Percentiles rank a stretch among this genome's conserved stretches.
Evolutionary conservation across 2,329 filamentous ascomycete species (phyloP).

Genomic region (Harringtonia aguacate): DNA sequence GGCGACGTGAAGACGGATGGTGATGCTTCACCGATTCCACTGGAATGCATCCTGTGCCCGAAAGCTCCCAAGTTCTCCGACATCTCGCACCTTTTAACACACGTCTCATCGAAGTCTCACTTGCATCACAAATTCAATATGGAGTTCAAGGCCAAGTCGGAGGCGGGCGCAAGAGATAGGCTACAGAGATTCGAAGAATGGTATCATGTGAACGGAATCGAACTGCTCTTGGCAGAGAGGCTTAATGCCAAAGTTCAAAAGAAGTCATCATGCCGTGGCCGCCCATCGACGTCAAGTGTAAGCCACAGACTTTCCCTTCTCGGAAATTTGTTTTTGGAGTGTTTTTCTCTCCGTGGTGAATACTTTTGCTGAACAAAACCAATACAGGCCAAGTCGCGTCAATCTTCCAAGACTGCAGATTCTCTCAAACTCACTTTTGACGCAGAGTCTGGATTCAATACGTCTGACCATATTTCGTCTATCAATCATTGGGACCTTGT

Average conservation of each 20-base stretch:
- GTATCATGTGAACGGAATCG: slow-evolving; percentile 63
- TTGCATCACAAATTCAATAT: slow-evolving; percentile 74
- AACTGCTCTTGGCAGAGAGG: slow-evolving; percentile 64
- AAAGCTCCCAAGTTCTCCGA: slow-evolving; percentile 77
- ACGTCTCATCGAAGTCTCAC: slow-evolving; percentile 88
- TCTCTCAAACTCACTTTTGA: background rate
- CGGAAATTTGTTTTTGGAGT: background rate
- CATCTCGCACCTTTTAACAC: slow-evolving; percentile 82
- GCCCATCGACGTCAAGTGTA: slow-evolving; percentile 12
- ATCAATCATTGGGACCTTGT: slow-evolving; percentile 13
- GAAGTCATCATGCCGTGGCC: slow-evolving; percentile 18
- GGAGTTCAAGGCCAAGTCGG: slow-evolving; percentile 58
- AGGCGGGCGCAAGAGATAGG: slow-evolving; percentile 50
- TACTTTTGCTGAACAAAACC: background rate
- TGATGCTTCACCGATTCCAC: slow-evolving; percentile 39
- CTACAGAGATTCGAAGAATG: slow-evolving; percentile 65
- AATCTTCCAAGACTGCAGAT: slow-evolving; percentile 2
- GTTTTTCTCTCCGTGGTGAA: background rate
- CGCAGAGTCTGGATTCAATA: background rate
- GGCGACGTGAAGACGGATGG: slow-evolving; percentile 3
- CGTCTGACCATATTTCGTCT: slow-evolving; percentile 2
- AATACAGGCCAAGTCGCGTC: background rate
- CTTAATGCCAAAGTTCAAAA: slow-evolving; percentile 67
- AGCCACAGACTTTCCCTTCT: no score
- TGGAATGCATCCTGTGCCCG: slow-evolving; percentile 76